Percentiles rank a stretch among this genome's conserved stretches.
phyloP scores from a whole-genome alignment of 768 basidiomycete species.

The Boletus barrowsii region DNA sequence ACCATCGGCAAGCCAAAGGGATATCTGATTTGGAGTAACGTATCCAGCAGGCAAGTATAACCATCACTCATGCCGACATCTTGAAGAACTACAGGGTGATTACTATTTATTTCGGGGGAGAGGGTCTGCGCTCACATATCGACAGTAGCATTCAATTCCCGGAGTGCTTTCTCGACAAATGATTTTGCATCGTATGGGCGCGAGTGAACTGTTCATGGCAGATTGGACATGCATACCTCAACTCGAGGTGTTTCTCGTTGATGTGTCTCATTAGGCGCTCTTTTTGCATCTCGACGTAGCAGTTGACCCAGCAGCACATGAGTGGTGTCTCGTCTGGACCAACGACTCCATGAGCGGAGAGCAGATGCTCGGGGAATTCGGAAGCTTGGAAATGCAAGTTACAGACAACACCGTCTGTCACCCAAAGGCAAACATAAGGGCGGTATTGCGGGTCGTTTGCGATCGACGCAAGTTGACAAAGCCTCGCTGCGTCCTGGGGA shows the following conservation, averaged over 20 bases:
- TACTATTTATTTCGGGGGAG: neutral
- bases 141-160: neutral
- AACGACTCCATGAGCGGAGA: slow-evolving; percentile 14
- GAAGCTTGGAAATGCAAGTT: neutral
- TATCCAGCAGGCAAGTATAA: neutral
- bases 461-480: neutral
- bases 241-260: slow-evolving; percentile 25
- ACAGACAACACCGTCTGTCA: neutral
- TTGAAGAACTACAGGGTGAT: neutral
- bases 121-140: neutral
- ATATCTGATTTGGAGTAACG: neutral
- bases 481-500: slow-evolving; percentile 4
- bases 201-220: slow-evolving; percentile 29
- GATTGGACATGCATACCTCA: slow-evolving; percentile 11
- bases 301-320: slow-evolving; percentile 22
- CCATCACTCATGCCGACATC: neutral
- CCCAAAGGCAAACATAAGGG: slow-evolving; percentile 20
- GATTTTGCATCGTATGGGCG: slow-evolving; percentile 15
- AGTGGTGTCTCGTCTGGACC: slow-evolving; percentile 14
- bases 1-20: neutral
- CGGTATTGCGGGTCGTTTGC: slow-evolving; percentile 2
- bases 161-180: slow-evolving; percentile 12
- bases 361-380: slow-evolving; percentile 21
- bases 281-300: slow-evolving; percentile 19
- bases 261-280: slow-evolving; percentile 29